Percentiles rank a stretch among this genome's conserved stretches.
phyloP scores from a whole-genome alignment of 257 asterid genomes.

The Fraxinus excelsior region DNA sequence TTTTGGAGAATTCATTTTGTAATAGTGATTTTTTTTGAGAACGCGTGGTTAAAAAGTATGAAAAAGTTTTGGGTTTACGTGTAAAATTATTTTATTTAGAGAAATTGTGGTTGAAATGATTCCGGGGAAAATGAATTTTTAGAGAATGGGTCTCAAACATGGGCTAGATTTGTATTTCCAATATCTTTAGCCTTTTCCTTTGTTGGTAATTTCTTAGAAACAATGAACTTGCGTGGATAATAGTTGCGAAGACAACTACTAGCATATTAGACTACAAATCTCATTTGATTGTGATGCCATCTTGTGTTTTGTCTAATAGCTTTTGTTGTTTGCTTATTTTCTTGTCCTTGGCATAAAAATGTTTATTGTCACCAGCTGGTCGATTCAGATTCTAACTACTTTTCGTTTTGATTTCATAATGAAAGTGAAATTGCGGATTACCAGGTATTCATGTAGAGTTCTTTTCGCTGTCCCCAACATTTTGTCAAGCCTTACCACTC shows the following conservation, averaged over 20 bases:
- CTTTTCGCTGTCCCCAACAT: too few relatives aligned
- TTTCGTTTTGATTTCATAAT: not conserved
- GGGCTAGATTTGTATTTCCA: not conserved
- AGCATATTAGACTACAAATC: not conserved
- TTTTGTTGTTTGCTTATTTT: not conserved
- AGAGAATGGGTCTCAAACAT: too few relatives aligned
- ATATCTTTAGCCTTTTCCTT: slow-evolving; percentile 8
- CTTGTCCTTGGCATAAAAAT: not conserved
- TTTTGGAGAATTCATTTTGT: too few relatives aligned
- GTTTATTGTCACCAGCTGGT: not conserved
- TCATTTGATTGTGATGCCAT: not conserved
- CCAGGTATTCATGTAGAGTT: too few relatives aligned
- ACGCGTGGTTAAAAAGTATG: too few relatives aligned
- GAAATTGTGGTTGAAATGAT: too few relatives aligned
- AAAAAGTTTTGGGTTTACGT: too few relatives aligned
- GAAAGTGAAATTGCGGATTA: too few relatives aligned
- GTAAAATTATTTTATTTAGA: too few relatives aligned
- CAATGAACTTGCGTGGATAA: not conserved
- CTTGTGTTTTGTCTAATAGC: not conserved
- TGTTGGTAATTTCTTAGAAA: not conserved
- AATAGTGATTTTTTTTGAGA: too few relatives aligned
- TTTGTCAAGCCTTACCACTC: too few relatives aligned
- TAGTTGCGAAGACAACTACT: not conserved
- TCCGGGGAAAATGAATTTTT: too few relatives aligned
- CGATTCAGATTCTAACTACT: not conserved